Base-by-base conservation (phyloP, 169 alveolate genomes). In the Plasmodium inui region DNA sequence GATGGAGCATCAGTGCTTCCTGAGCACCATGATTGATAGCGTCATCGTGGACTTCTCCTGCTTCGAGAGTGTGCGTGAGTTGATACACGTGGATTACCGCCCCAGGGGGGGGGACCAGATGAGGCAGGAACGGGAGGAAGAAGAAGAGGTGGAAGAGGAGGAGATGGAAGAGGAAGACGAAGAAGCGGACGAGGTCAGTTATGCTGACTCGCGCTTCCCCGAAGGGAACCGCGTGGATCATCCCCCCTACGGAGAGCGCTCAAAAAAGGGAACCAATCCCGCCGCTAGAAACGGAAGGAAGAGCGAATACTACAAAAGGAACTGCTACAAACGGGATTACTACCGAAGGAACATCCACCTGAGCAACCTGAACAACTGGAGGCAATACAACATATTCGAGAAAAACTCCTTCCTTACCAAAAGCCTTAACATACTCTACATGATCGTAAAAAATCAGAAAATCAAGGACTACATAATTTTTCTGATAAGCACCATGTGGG, bases 401-500 rank as follows among this genome's bases (percentile, higher is more conserved):
- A 91, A 82, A 6, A 82, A 81, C 53, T 41, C 67, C 28, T 72
- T 71, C 39, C 73, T 91, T 19, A 26, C 55, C 9, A 91, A 91
- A 72, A 82, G 95, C 14, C 34, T 91, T 0, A 91, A 82, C 61
- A 91, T 91, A 12, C 12, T 91, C 10, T 73, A 91, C 44, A 91
- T 91, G 95, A 14, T 91, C 9, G 71, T 84, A n/a, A 91, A 53
- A 39, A 91, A 91, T 57, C 50, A 82, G n/a, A 91, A 91, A 82
- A 81, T 71, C 22, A 91, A 91, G 71, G 85, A 82, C 2, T 91
- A 91, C 46, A 70, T 91, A 28, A 82, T 91, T 2, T 71, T 14
- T 26, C 32, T 91, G 14, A 72, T 91, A 91, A 82, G 53, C 28
- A 46, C 10, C 5, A 91, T 82, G 92, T 91, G 95, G 95, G 34